Percentiles rank a stretch among this genome's conserved stretches.
Conservation (phyloP, 192 early-diverging fungal genomes). For the Backusella parvicylindrica region DNA sequence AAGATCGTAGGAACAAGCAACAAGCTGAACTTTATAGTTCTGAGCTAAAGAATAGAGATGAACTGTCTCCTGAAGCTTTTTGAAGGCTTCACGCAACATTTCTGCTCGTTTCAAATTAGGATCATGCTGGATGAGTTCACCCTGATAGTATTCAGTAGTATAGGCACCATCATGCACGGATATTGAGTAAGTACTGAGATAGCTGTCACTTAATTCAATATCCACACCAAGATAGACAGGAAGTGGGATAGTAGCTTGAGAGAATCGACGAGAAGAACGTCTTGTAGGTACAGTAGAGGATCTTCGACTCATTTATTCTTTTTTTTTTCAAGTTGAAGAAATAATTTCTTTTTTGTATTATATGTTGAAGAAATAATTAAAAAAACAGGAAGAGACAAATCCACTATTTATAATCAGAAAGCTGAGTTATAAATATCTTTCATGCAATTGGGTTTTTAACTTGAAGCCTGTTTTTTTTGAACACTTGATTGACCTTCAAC, state of each 20-base stretch:
- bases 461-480: neutral
- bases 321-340: neutral
- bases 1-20: slow-evolving; percentile 56
- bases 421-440: neutral
- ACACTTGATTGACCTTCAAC: neutral
- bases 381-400: neutral
- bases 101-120: neutral
- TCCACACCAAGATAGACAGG: slow-evolving; percentile 54
- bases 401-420: neutral
- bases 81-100: slow-evolving; percentile 40
- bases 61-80: slow-evolving; percentile 51
- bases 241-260: slow-evolving; percentile 33
- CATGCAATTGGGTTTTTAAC: neutral
- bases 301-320: neutral
- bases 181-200: slow-evolving; percentile 52
- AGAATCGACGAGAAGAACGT: slow-evolving; percentile 19
- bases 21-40: slow-evolving; percentile 64
- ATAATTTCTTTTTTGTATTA: no score
- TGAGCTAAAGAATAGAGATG: slow-evolving; percentile 51
- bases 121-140: slow-evolving; percentile 24
- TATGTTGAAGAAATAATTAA: neutral
- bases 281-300: neutral
- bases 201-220: slow-evolving; percentile 26
- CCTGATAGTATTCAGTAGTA: slow-evolving; percentile 56
- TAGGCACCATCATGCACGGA: slow-evolving; percentile 72